Evolutionary conservation across 1,284 basidiomycete species (phyloP).

Genomic region (Malassezia vespertilionis): DNA sequence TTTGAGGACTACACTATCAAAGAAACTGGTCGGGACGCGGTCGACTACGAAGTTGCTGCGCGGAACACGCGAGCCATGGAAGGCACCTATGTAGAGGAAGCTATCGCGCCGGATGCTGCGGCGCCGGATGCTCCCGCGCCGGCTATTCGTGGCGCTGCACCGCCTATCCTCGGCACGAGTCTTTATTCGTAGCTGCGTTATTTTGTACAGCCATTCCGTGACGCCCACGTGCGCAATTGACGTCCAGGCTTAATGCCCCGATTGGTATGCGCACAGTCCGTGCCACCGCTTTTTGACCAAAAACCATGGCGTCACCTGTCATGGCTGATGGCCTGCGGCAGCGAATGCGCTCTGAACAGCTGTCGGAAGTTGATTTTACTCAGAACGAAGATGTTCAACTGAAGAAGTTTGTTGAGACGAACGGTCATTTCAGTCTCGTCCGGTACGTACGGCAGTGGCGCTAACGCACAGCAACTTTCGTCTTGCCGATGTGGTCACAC

Average conservation of each 20-base stretch:
- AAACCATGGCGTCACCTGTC: too few relatives aligned
- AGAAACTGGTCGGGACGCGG: conserved; percentile 2
- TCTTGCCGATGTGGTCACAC: conserved; percentile 93
- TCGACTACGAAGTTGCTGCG: conserved; percentile 7
- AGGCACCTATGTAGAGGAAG: not conserved
- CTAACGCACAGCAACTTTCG: conserved; percentile 71
- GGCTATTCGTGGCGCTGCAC: not conserved
- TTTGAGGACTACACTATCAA: conserved; percentile 2
- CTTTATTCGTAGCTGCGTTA: not conserved
- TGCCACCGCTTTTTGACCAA: too few relatives aligned
- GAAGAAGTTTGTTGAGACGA: conserved; percentile 41
- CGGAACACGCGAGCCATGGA: conserved; percentile 6
- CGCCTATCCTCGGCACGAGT: not conserved
- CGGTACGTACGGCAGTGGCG: conserved; percentile 18
- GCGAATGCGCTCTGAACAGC: too few relatives aligned
- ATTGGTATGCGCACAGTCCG: too few relatives aligned
- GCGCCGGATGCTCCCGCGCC: too few relatives aligned
- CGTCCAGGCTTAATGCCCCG: too few relatives aligned
- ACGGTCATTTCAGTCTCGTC: conserved; percentile 45
- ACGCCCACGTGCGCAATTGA: too few relatives aligned
- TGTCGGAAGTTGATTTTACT: conserved; percentile 4
- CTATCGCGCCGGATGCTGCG: not conserved
- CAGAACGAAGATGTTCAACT: conserved; percentile 20
- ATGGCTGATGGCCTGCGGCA: too few relatives aligned
- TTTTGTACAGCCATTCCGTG: not conserved